phyloP scores from a whole-genome alignment of 257 asterid species.

The Jasminum sambac region DNA sequence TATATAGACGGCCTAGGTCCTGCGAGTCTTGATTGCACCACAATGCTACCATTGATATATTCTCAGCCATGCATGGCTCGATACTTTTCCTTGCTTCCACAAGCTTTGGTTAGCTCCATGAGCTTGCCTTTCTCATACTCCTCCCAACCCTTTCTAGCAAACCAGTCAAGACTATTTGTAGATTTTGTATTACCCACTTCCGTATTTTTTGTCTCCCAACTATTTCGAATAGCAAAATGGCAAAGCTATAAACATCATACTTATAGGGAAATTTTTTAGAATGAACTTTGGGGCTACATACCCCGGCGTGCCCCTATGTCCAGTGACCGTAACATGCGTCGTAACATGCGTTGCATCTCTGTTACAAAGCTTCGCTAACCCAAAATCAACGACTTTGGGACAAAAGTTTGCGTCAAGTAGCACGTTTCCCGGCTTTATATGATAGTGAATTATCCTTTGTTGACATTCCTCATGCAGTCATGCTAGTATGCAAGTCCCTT shows the following conservation, averaged over 20 bases:
- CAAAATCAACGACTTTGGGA: slow-evolving; percentile 43
- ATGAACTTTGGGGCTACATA: slow-evolving; percentile 40
- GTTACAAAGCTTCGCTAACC: slow-evolving; percentile 38
- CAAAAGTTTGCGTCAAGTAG: slow-evolving; percentile 33
- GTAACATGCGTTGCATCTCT: slow-evolving; percentile 33
- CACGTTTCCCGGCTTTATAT: slow-evolving; percentile 39
- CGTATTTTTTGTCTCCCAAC: slow-evolving; percentile 37
- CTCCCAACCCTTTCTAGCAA: slow-evolving; percentile 39
- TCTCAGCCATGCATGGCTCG: slow-evolving; percentile 30
- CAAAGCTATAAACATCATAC: slow-evolving; percentile 42
- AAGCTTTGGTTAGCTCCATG: slow-evolving; percentile 2
- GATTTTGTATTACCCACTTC: slow-evolving; percentile 10
- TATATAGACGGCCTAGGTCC: slow-evolving; percentile 20
- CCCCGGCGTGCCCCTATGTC: slow-evolving; percentile 40
- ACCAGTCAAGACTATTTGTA: slow-evolving; percentile 37
- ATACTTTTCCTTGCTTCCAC: slow-evolving; percentile 33
- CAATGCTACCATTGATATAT: slow-evolving; percentile 34
- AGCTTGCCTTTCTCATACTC: slow-evolving; percentile 35
- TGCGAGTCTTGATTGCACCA: slow-evolving; percentile 45
- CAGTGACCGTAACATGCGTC: slow-evolving; percentile 22
- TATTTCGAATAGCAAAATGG: slow-evolving; percentile 38
- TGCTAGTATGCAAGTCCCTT: slow-evolving; percentile 40
- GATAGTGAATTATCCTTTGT: slow-evolving; percentile 35
- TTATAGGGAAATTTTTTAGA: slow-evolving; percentile 36
- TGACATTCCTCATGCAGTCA: slow-evolving; percentile 37